Percentiles rank a stretch among this genome's conserved stretches.
phyloP scores from a whole-genome alignment of 352 stramenopile species.

The Globisporangium ultimum region DNA sequence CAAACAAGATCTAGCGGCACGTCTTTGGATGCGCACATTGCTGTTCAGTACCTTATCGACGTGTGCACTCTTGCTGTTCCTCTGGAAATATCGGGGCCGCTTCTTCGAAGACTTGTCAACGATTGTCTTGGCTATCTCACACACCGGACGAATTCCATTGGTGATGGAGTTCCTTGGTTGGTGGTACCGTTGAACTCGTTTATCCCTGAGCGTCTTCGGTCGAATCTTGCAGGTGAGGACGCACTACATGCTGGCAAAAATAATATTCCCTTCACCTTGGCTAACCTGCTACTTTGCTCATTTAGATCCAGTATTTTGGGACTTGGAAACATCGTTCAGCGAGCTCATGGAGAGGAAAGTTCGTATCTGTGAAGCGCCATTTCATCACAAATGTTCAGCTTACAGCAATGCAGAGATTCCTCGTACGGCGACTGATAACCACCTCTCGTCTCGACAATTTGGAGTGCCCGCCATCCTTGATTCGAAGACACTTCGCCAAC shows the following conservation, averaged over 20 bases:
- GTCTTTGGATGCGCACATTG: not conserved
- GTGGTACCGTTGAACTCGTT: conserved; percentile 12
- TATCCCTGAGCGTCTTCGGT: conserved; percentile 15
- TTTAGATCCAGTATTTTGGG: conserved; percentile 17
- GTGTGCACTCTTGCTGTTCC: conserved; percentile 9
- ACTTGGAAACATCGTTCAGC: conserved; percentile 14
- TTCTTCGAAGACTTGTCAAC: conserved; percentile 10
- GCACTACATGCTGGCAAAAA: not conserved
- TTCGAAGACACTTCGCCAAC: conserved; percentile 6
- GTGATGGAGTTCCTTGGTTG: not conserved
- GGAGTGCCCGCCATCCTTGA: not conserved
- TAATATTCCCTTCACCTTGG: not conserved
- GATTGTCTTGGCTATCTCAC: conserved; percentile 4
- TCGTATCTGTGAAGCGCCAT: conserved; percentile 15
- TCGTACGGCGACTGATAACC: too few relatives aligned
- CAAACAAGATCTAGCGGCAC: not conserved
- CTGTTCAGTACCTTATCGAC: conserved; percentile 10
- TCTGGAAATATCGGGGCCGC: conserved; percentile 8
- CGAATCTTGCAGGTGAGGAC: conserved; percentile 13
- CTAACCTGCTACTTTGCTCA: not conserved
- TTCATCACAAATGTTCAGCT: conserved; percentile 3
- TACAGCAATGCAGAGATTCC: too few relatives aligned
- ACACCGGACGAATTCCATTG: not conserved
- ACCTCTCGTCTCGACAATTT: too few relatives aligned
- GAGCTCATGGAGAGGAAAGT: conserved; percentile 11